These are phyloP conservation scores for Huntiella bhutanensis DNA, from an alignment of 2,329 filamentous ascomycete species.

Conservation along the genomic window DNA sequence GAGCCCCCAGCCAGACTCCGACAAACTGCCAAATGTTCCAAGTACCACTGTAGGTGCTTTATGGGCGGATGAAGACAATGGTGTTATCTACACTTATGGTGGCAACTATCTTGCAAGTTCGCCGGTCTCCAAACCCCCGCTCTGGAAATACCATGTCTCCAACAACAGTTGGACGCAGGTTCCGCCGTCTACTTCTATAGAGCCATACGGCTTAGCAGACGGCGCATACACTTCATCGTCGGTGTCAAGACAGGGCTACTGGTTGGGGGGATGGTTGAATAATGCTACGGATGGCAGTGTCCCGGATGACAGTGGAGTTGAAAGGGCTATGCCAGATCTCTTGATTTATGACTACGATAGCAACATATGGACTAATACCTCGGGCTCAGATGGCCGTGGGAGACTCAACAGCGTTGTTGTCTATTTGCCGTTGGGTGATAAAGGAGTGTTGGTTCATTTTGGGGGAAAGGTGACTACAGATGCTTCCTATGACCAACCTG, in stretches of 20 bases:
- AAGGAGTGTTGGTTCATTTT: slow-evolving; percentile 41
- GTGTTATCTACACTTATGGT: slow-evolving; percentile 42
- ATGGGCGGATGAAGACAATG: slow-evolving; percentile 28
- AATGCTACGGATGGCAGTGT: slow-evolving; percentile 35
- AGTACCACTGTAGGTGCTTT: too few relatives aligned
- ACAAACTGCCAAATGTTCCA: slow-evolving; percentile 22
- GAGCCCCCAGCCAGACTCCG: slow-evolving; percentile 34
- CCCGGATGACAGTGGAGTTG: slow-evolving; percentile 16
- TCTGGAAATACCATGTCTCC: slow-evolving; percentile 39
- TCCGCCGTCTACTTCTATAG: slow-evolving; percentile 23
- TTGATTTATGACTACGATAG: slow-evolving; percentile 36
- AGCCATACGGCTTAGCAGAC: slow-evolving; percentile 30
- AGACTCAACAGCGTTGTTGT: slow-evolving; percentile 42
- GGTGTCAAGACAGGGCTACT: slow-evolving; percentile 36
- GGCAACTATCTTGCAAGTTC: slow-evolving; percentile 34
- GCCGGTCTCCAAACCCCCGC: slow-evolving; percentile 21
- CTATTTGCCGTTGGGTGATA: slow-evolving; percentile 40
- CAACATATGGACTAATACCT: slow-evolving; percentile 32
- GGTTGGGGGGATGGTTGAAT: slow-evolving; percentile 44
- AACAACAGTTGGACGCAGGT: slow-evolving; percentile 29
- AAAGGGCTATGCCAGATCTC: slow-evolving; percentile 30
- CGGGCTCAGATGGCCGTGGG: slow-evolving; percentile 26
- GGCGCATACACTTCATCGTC: slow-evolving; percentile 38
- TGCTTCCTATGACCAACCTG: slow-evolving; percentile 24
- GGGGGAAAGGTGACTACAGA: slow-evolving; percentile 28